A percentile compares a stretch with the other conserved stretches of the same genome.
phyloP scores from a whole-genome alignment of 2,329 filamentous ascomycete genomes.

The Botrytis porri region DNA sequence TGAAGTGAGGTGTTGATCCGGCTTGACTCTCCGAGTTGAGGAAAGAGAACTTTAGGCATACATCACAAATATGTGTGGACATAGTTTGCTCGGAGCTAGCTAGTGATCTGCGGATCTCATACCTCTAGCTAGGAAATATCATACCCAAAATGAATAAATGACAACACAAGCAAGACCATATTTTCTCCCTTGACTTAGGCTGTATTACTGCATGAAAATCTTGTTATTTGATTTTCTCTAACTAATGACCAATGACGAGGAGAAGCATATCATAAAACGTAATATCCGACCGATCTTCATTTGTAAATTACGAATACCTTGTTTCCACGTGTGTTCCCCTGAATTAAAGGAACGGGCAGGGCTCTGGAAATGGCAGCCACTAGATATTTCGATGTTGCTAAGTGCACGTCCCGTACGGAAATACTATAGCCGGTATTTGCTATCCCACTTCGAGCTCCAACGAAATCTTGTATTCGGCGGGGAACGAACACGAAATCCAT shows the following conservation, averaged over 20 bases:
- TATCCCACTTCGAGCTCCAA: conserved; percentile 6
- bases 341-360: neutral
- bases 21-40: neutral
- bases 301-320: neutral
- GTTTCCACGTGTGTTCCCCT: neutral
- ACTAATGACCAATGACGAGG: neutral
- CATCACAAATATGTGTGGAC: neutral
- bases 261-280: neutral
- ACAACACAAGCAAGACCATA: neutral
- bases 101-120: conserved; percentile 2
- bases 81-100: neutral
- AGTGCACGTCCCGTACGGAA: conserved; percentile 12
- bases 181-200: neutral
- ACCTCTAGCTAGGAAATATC: neutral
- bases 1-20: conserved; percentile 46
- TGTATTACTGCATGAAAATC: neutral
- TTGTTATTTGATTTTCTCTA: neutral
- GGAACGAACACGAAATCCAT: neutral
- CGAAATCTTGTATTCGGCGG: neutral
- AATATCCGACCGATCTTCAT: conserved; percentile 10
- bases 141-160: neutral
- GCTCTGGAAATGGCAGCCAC: neutral
- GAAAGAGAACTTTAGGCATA: neutral
- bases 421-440: neutral
- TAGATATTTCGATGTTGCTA: neutral